These are phyloP conservation scores for Penicillium sp. DNA, from an alignment of 2,329 filamentous ascomycete species.

Conservation along the genomic window DNA sequence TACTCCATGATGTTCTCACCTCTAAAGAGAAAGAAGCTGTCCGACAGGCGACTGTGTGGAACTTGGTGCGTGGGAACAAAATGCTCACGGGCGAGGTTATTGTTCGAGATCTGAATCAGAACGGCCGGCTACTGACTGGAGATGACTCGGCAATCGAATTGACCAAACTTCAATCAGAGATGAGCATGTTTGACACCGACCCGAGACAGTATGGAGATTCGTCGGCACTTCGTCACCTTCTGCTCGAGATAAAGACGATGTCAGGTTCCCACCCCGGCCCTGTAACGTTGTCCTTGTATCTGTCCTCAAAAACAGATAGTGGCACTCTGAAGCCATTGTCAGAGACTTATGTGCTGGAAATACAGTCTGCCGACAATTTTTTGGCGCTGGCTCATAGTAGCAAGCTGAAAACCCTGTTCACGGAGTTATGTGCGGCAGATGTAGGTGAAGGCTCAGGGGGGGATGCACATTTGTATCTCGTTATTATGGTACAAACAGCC, in stretches of 20 bases:
- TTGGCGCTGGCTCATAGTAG: conserved; percentile 60
- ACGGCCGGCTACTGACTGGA: conserved; percentile 80
- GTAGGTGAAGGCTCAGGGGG: conserved; percentile 58
- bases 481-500: conserved; percentile 71
- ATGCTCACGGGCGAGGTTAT: conserved; percentile 91
- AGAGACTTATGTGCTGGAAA: conserved; percentile 75
- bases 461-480: conserved; percentile 73
- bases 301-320: conserved; percentile 68
- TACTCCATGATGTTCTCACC: conserved; percentile 91
- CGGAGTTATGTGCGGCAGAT: conserved; percentile 76
- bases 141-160: conserved; percentile 91
- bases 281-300: conserved; percentile 70
- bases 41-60: conserved; percentile 91
- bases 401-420: conserved; percentile 79
- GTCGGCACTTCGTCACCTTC: conserved; percentile 70
- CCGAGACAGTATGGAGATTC: conserved; percentile 65
- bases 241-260: conserved; percentile 80
- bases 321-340: conserved; percentile 66
- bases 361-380: conserved; percentile 70
- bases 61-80: conserved; percentile 90
- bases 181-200: conserved; percentile 87
- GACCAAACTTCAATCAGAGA: conserved; percentile 86
- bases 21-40: conserved; percentile 74
- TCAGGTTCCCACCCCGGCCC: conserved; percentile 71
- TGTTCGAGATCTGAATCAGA: conserved; percentile 79